Evolutionary conservation across 2,329 filamentous ascomycete genomes (phyloP).

Genomic region (Beauveria sp.): DNA sequence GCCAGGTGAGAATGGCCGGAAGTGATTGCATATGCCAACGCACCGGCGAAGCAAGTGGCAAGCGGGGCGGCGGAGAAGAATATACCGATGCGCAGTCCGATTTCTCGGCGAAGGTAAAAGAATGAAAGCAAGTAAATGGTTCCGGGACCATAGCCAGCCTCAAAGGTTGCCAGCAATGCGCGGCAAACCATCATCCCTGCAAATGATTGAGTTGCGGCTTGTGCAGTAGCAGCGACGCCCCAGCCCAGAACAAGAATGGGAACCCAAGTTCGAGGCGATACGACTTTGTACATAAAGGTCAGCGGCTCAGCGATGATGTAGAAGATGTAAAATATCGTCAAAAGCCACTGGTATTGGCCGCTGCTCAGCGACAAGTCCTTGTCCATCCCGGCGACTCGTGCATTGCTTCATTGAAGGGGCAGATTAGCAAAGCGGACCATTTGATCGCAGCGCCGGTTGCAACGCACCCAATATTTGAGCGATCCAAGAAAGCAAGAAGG

Average conservation of each 20-base stretch:
- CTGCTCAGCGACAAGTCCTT: conserved; percentile 15
- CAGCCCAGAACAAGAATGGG: conserved; percentile 17
- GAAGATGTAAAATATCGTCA: conserved; percentile 20
- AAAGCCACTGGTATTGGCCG: conserved; percentile 18
- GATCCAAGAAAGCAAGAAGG: conserved; percentile 8
- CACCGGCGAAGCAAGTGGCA: conserved; percentile 25
- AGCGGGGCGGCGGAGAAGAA: conserved; percentile 23
- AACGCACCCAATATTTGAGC: conserved; percentile 10
- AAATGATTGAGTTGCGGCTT: conserved; percentile 16
- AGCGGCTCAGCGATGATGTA: conserved; percentile 19
- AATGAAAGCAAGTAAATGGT: conserved; percentile 24
- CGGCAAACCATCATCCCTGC: conserved; percentile 17
- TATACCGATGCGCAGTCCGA: conserved; percentile 22
- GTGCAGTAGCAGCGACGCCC: conserved; percentile 17
- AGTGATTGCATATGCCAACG: conserved; percentile 26
- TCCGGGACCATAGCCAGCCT: conserved; percentile 22
- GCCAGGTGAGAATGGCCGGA: conserved; percentile 19
- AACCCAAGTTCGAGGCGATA: conserved; percentile 18
- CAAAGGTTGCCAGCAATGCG: conserved; percentile 22
- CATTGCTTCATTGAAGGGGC: conserved; percentile 13
- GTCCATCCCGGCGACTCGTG: conserved; percentile 18
- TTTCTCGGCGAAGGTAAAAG: conserved; percentile 25
- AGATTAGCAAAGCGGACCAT: not conserved
- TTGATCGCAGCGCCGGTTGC: no score
- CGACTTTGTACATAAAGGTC: conserved; percentile 18